Evolutionary conservation across 2,329 filamentous ascomycete genomes (phyloP).

Genomic region (Penicillium sp.): DNA sequence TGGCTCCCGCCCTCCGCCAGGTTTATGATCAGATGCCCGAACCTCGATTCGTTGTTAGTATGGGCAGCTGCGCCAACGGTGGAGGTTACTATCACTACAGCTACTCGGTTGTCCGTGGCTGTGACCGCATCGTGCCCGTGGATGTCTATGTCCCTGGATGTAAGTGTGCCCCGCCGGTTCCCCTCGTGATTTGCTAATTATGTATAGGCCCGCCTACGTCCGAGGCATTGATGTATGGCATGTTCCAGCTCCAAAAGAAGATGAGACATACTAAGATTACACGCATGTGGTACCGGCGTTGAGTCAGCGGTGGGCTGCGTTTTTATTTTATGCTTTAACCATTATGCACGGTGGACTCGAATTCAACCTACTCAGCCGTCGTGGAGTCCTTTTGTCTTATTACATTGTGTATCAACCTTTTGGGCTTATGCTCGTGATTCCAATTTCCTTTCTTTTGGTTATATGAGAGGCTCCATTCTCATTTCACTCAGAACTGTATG

Average conservation of each 20-base stretch:
- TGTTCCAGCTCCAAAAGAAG: slow-evolving; percentile 77
- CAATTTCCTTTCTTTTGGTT: neutral
- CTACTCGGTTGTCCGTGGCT: slow-evolving; percentile 72
- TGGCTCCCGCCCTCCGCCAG: slow-evolving; percentile 81
- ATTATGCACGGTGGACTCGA: slow-evolving; percentile 16
- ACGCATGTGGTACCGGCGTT: slow-evolving; percentile 56
- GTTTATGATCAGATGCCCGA: slow-evolving; percentile 96
- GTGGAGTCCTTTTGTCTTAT: slow-evolving; percentile 22
- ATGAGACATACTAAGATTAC: slow-evolving; percentile 59
- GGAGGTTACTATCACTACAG: slow-evolving; percentile 87
- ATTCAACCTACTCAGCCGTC: slow-evolving; percentile 15
- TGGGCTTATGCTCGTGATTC: slow-evolving; percentile 2
- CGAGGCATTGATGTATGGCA: slow-evolving; percentile 58
- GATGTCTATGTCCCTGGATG: slow-evolving; percentile 82
- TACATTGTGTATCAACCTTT: slow-evolving; percentile 23
- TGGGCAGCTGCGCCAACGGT: slow-evolving; percentile 82
- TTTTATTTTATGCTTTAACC: slow-evolving; percentile 10
- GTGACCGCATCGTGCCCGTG: slow-evolving; percentile 76
- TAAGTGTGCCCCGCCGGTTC: slow-evolving; percentile 43
- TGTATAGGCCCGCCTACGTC: slow-evolving; percentile 48
- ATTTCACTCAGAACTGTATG: neutral
- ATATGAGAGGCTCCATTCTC: neutral
- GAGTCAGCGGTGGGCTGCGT: slow-evolving; percentile 11
- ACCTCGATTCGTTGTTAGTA: slow-evolving; percentile 79
- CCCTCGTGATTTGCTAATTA: slow-evolving; percentile 8